Conservation (phyloP, 148 eudicot species). For the Arctostaphylos glauca region DNA sequence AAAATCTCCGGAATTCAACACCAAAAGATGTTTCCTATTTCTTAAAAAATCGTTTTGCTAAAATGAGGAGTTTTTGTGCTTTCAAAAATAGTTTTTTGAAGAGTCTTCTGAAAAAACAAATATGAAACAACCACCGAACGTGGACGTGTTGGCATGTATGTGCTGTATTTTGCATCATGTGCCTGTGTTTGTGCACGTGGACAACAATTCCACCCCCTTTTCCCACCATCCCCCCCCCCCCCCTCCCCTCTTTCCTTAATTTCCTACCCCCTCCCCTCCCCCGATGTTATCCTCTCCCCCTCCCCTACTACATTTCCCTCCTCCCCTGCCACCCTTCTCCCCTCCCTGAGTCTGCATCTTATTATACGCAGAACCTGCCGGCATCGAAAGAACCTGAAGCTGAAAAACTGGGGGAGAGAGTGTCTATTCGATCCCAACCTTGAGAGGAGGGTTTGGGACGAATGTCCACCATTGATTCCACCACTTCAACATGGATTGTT, state of each 20-base stretch:
- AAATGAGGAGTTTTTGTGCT: neutral
- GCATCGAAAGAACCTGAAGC: conserved; percentile 54
- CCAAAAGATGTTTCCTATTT: too few species aligned
- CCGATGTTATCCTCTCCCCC: neutral
- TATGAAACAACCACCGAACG: neutral
- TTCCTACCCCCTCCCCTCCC: neutral
- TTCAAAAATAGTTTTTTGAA: neutral
- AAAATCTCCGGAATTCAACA: too few species aligned
- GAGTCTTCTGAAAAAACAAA: neutral
- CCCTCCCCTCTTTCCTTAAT: neutral
- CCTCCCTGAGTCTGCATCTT: conserved; percentile 73
- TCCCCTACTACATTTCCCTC: neutral
- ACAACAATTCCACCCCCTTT: too few species aligned
- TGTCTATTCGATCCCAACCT: neutral
- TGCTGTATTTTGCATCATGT: too few species aligned
- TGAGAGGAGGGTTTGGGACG: conserved; percentile 29
- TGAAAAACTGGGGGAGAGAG: conserved; percentile 24
- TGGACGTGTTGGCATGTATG: neutral
- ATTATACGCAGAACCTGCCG: conserved; percentile 58
- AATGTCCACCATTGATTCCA: conserved; percentile 4
- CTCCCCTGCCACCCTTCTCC: neutral
- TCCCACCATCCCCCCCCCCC: too few species aligned
- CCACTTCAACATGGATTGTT: neutral
- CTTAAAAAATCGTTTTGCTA: neutral
- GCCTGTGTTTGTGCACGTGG: too few species aligned